Percentiles rank a stretch among this genome's conserved stretches.
Evolutionary conservation across 306 rosid genomes (phyloP).

Genomic region (Prunus padus): DNA sequence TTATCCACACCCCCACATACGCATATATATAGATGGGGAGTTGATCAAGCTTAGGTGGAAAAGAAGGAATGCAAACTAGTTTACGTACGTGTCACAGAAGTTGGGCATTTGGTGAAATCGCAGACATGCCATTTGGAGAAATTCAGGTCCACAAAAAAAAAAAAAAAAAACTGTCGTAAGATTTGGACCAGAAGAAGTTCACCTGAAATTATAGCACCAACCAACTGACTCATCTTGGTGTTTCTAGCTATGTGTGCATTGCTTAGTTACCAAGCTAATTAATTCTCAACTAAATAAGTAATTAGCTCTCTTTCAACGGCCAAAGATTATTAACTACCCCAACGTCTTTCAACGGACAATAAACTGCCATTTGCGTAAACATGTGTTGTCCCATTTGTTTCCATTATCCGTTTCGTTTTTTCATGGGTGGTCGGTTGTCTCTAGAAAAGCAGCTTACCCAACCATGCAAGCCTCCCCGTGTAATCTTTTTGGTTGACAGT

Average conservation of each 20-base stretch:
- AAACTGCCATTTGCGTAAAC: neutral
- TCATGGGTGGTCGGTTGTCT: constrained; percentile 1
- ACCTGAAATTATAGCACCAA: neutral
- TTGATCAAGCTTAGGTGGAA: too few species aligned
- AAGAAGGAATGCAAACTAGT: too few species aligned
- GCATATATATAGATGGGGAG: too few species aligned
- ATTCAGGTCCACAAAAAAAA: neutral
- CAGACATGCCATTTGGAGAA: neutral
- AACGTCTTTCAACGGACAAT: neutral
- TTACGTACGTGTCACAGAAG: neutral
- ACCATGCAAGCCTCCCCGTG: neutral
- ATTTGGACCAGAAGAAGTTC: neutral
- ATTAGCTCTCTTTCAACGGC: neutral
- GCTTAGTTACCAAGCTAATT: neutral
- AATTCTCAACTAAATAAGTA: neutral
- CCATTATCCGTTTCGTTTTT: neutral
- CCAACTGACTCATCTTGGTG: neutral
- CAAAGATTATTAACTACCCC: neutral
- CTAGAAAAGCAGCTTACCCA: neutral
- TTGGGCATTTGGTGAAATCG: neutral
- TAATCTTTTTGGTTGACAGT: neutral
- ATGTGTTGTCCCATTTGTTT: neutral
- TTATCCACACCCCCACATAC: too few species aligned
- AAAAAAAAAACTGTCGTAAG: neutral
- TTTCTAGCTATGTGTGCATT: neutral